A percentile compares a stretch with the other conserved stretches of the same genome.
Conservation (phyloP, 345 rosid genomes). For the Euphorbia tirucalli region DNA sequence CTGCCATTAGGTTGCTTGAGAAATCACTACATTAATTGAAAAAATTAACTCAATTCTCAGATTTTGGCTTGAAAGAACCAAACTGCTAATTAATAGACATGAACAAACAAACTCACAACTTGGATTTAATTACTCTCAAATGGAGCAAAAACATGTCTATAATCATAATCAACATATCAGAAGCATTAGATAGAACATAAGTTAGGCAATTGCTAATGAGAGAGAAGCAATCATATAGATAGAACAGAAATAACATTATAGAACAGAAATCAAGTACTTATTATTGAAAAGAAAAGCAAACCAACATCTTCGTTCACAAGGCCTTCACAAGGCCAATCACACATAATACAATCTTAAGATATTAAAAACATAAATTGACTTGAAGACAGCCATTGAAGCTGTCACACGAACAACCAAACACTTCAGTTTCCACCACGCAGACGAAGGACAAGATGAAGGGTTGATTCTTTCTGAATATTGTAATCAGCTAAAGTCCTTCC, state of each 20-base stretch:
- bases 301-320: neutral
- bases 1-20: no score
- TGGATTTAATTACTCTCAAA: no score
- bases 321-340: neutral
- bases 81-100: no score
- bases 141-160: no score
- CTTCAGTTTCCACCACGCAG: slow-evolving; percentile 23
- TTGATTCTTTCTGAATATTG: slow-evolving; percentile 24
- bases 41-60: no score
- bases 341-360: neutral
- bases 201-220: neutral
- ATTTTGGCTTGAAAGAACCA: no score
- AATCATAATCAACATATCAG: no score
- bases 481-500: slow-evolving; percentile 25
- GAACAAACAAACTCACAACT: no score
- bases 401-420: neutral
- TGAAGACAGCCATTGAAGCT: neutral
- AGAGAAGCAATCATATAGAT: no score
- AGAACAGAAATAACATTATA: neutral
- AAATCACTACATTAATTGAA: no score
- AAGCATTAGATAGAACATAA: neutral
- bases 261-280: neutral
- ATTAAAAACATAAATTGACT: neutral
- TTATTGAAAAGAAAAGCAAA: neutral
- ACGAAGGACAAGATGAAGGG: slow-evolving; percentile 28